Evolutionary conservation across 148 eudicot species (phyloP), one percentile per base, ranked within the genome.

Genomic region (Hydrangea macrophylla): DNA sequence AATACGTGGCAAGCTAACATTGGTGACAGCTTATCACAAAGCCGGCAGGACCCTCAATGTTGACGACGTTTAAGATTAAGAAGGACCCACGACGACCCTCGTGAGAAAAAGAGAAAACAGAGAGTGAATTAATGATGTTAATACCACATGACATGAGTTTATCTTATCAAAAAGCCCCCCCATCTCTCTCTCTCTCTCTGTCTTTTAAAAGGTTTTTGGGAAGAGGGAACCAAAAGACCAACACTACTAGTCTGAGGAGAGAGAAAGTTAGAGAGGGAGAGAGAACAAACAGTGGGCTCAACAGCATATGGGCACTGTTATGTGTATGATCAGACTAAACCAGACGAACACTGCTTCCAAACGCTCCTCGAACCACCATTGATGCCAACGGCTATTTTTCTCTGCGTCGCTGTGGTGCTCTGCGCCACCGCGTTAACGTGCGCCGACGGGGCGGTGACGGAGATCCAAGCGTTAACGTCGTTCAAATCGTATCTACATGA

Each of bases 401-500:
- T 76, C 60, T 81, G 62, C 12, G 65, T 79, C 36, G 66, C 61
- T 35, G 25, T 69, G 6, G 0, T 28, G 48, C 17, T 69, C 11
- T 5, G 18, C 7, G 7, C 48, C 45, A 0, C 74, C 64, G 12
- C 69, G 40, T 50, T 58, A 35, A 11, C 73, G 25, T 50, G 5
- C 55, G 37, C 76, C 58, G 55, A 32, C 22, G 68, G 36, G 0
- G 28, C 62, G 12, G 40, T 45, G 12, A 58, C 80, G 18, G 90
- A 85, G 62, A 55, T 86, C 27, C 59, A 64, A 36, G 73, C 90
- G 5, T 59, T 88, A 1, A 22, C 44, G 0, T 15, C 83, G 15
- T 78, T 88, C 58, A 85, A 82, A 30, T 44, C 15, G 12, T 48
- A 28, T 28, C 65, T 88, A 0, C 23, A 60, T 9, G 94, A 88